Evolutionary conservation across 2,329 filamentous ascomycete species (phyloP), one percentile per base, ranked within the genome.

Genomic region (Pleurostoma richardsiae): DNA sequence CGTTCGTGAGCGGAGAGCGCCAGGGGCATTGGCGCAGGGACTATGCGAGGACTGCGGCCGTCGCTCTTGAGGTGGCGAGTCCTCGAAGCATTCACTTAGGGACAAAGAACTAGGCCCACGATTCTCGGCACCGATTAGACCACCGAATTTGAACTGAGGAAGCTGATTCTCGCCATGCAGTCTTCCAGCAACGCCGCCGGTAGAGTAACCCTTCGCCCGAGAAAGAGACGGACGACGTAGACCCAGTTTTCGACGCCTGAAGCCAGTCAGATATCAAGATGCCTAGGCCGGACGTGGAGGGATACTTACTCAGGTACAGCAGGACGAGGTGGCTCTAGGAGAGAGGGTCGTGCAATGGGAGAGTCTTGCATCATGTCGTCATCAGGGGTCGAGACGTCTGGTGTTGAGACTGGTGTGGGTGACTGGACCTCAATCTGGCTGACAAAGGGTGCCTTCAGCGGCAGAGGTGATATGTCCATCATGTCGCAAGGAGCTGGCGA

Each of bases 381-480:
- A 40, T 62, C 69, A 62, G 19, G 19, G 19, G 19, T 19, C 19
- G 19, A 19, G 49, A 63, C 54, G 42, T 68, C 66, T 48, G 73
- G 68, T 11, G 70, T 73, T 54, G 58, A 64, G 50, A 79, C 76
- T 6, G 86, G 86, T 2, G 85, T 86, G 2, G 90, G 88, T 30
- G 88, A 91, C 30, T 82, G 78, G 45, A 89, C 67, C 54, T 86
- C 83, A 52, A 88, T 73, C 55, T 86, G 77, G 30, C 75, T 65
- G 68, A 76, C 68, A 59, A 82, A 90, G 10, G 86, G 78, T 30
- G 79, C 73, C 73, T 96, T 96, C 73, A 96, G 90, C 50, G 90
- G 91, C 39, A 97, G 71, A 38, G 94, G 92, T 40, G 92, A 96
- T 66, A 96, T 84, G 61, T 97, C 91, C 90, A 97, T 96, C 47